These are phyloP conservation scores for Xylona heveae DNA, from an alignment of 495 filamentous ascomycete species.

Conservation along the genomic window DNA sequence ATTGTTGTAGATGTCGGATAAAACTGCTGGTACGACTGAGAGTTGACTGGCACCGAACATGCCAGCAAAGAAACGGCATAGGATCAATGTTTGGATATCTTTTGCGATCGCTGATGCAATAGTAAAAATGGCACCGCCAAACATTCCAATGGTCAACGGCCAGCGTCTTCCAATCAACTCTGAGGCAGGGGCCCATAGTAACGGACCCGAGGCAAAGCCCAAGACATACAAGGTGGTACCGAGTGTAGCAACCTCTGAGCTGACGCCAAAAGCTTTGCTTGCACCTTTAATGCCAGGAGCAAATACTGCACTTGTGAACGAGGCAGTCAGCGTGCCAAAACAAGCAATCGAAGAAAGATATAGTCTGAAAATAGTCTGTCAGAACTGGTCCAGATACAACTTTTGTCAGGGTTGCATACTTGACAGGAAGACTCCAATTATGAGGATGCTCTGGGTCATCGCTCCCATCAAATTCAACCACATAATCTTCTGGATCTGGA, in stretches of 20 bases:
- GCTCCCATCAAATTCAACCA: conserved; percentile 17
- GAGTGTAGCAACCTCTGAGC: neutral
- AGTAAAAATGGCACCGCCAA: neutral
- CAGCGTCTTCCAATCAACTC: neutral
- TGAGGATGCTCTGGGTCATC: neutral
- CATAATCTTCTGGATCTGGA: conserved; percentile 58
- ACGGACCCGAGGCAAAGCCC: neutral
- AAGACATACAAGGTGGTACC: neutral
- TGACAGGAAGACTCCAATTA: neutral
- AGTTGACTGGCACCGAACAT: neutral
- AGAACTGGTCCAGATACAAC: neutral
- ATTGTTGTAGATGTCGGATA: neutral
- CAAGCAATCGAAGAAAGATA: neutral
- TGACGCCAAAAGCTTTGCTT: neutral
- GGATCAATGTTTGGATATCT: neutral
- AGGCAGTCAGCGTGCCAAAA: neutral
- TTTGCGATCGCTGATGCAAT: neutral
- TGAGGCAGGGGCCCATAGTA: neutral
- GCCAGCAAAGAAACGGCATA: neutral
- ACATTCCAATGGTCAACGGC: neutral
- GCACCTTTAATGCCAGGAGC: neutral
- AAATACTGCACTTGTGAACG: neutral
- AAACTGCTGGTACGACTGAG: neutral
- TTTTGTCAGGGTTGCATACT: neutral
- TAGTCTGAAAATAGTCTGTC: neutral